Evolutionary conservation across 352 stramenopile species (phyloP), one percentile per base, ranked within the genome.

Genomic region (Peronospora farinosa): DNA sequence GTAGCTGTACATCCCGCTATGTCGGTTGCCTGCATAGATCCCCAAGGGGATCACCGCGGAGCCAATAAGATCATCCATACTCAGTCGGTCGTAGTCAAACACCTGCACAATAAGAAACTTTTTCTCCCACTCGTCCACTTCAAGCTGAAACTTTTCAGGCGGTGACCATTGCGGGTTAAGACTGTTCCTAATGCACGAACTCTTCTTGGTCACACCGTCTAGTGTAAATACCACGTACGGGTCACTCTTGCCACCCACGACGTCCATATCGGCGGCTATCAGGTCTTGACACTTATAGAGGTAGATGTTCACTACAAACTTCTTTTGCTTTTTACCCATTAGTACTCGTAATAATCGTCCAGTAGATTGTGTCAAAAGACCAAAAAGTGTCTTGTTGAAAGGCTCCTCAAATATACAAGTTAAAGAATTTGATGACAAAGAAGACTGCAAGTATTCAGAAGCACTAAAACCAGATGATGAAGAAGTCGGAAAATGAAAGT

Each of bases 91-190:
- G 67, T 90, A 77, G 64, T 90, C 74, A 56, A 70, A 88, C 25
- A 90, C 79, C 15, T 84, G 62, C 30, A 79, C 71, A 13, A 84
- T 44, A 23, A 91, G 56, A 39, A 85, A 86, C 51, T 84, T 46
- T 55, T 67, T 69, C 58, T 86, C 66, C 66, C 68, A 84, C 44
- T 84, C 65, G 15, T 66, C 52, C 31, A 91, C 30, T 43, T 72
- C 54, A 53, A 88, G 86, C 58, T 87, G 60, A 49, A 91, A 91
- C 50, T 78, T 83, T 51, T 88, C 79, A 9, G 78, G 70, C 25
- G 78, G 74, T 7, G 63, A 68, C 79, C 79, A 91, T 45, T 73
- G 58, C 46, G 79, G 79, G 38, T 87, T 86, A 13, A 90, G 54
- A 17, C 76, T 58, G 53, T 84, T 85, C 40, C 50, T 63, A 55